Conservation (phyloP, 2,329 filamentous ascomycete species). For the Hypoxylon sp. region DNA sequence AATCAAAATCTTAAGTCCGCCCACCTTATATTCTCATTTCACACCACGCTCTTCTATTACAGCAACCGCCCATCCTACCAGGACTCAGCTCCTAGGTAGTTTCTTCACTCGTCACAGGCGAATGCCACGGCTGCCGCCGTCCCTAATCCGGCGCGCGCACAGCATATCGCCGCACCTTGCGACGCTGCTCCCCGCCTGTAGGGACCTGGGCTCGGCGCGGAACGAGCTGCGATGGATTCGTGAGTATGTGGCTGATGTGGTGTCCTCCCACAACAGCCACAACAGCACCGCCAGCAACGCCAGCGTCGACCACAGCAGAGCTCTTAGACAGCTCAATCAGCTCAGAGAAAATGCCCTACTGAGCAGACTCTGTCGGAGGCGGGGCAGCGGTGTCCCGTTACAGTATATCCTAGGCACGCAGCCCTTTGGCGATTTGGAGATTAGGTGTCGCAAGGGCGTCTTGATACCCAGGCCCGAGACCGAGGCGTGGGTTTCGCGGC, state of each 20-base stretch:
- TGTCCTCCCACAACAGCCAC: neutral
- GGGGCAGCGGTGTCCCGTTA: slow-evolving; percentile 77
- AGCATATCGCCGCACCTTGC: slow-evolving; percentile 68
- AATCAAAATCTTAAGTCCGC: neutral
- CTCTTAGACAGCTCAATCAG: too few species aligned
- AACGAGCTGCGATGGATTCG: slow-evolving; percentile 81
- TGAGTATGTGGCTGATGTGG: slow-evolving; percentile 61
- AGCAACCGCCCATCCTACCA: neutral
- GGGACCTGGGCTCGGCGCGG: slow-evolving; percentile 71
- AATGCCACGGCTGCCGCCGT: slow-evolving; percentile 75
- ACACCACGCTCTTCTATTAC: neutral
- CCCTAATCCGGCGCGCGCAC: slow-evolving; percentile 67
- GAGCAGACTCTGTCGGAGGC: slow-evolving; percentile 60
- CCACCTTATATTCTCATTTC: neutral
- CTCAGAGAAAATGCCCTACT: slow-evolving; percentile 44
- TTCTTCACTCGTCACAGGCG: slow-evolving; percentile 4
- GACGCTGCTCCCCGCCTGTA: slow-evolving; percentile 72
- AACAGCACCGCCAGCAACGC: neutral
- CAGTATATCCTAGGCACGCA: slow-evolving; percentile 92
- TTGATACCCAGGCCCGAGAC: slow-evolving; percentile 88
- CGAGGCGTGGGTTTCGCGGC: slow-evolving; percentile 73
- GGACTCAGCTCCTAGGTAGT: neutral
- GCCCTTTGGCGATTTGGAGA: slow-evolving; percentile 86
- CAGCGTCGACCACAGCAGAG: neutral
- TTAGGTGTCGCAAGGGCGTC: slow-evolving; percentile 81